Conservation (phyloP, 2,329 filamentous ascomycete genomes). For the Neofusicoccum parvum region DNA sequence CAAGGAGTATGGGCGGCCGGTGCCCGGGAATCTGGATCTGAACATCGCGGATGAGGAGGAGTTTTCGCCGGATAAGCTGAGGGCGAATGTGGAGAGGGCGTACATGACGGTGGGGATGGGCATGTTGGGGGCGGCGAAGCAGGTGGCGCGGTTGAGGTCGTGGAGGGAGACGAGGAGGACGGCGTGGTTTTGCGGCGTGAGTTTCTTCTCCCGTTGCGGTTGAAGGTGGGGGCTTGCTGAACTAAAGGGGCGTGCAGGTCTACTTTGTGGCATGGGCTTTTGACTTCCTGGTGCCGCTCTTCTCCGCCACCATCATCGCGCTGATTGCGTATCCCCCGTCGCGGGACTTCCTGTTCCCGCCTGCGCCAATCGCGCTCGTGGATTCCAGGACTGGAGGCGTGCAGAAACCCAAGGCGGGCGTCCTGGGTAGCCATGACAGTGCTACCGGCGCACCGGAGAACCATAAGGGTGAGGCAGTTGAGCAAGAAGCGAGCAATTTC, state of each 20-base stretch:
- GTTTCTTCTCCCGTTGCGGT: background rate
- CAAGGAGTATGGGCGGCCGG: slow-evolving; percentile 63
- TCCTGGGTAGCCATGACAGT: slow-evolving; percentile 74
- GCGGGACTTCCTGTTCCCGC: slow-evolving; percentile 70
- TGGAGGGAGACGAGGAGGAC: slow-evolving; percentile 77
- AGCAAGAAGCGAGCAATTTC: slow-evolving; percentile 80
- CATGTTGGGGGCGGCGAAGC: slow-evolving; percentile 68
- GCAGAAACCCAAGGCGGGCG: slow-evolving; percentile 74
- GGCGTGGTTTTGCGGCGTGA: slow-evolving; percentile 62
- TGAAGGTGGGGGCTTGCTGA: background rate
- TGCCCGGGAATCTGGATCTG: slow-evolving; percentile 72
- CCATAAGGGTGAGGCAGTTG: slow-evolving; percentile 79
- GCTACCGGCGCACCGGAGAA: slow-evolving; percentile 82
- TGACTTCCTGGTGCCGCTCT: slow-evolving; percentile 67
- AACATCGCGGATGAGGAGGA: slow-evolving; percentile 82
- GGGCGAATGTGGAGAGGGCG: slow-evolving; percentile 74
- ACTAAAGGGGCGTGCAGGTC: slow-evolving; percentile 33
- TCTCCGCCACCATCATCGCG: slow-evolving; percentile 61
- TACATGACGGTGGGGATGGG: slow-evolving; percentile 76
- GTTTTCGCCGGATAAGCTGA: slow-evolving; percentile 81
- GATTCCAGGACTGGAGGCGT: slow-evolving; percentile 70
- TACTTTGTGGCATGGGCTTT: slow-evolving; percentile 70
- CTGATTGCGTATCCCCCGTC: slow-evolving; percentile 68
- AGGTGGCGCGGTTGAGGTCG: slow-evolving; percentile 73
- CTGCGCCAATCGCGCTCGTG: slow-evolving; percentile 74